Evolutionary conservation across 345 rosid species (phyloP).

Genomic region (Ceriops zippeliana): DNA sequence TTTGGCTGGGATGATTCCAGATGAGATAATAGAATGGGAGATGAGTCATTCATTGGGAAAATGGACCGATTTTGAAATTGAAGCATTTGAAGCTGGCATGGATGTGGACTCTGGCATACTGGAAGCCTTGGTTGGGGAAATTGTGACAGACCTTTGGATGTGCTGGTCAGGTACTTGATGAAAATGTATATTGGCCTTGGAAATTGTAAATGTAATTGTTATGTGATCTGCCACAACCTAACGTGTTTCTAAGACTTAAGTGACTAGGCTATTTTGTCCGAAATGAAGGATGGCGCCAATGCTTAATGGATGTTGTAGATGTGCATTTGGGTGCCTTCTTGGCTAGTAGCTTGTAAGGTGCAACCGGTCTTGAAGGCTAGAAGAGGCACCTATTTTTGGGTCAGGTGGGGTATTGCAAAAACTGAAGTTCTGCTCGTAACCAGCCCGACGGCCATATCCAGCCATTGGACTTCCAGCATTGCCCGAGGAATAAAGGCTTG

Average conservation of each 20-base stretch:
- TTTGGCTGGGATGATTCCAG: slow-evolving; percentile 40
- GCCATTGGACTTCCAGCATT: too few species aligned
- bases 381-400: too few species aligned
- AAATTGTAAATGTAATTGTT: not conserved
- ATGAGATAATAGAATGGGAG: slow-evolving; percentile 60
- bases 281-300: not conserved
- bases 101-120: slow-evolving; percentile 59
- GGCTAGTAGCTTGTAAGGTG: too few species aligned
- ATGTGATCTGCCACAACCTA: not conserved
- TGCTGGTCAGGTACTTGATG: slow-evolving; percentile 1
- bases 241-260: not conserved
- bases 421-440: too few species aligned
- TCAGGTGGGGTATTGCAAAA: too few species aligned
- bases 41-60: slow-evolving; percentile 59
- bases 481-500: too few species aligned
- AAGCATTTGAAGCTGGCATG: slow-evolving; percentile 51
- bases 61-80: slow-evolving; percentile 65
- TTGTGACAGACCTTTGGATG: slow-evolving; percentile 40
- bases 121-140: slow-evolving; percentile 51
- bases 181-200: not conserved
- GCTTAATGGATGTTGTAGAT: slow-evolving; percentile 2
- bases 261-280: not conserved
- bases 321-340: not conserved
- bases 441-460: too few species aligned
- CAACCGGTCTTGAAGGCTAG: too few species aligned